Conservation (phyloP, 345 rosid species). For the Draba incana region DNA sequence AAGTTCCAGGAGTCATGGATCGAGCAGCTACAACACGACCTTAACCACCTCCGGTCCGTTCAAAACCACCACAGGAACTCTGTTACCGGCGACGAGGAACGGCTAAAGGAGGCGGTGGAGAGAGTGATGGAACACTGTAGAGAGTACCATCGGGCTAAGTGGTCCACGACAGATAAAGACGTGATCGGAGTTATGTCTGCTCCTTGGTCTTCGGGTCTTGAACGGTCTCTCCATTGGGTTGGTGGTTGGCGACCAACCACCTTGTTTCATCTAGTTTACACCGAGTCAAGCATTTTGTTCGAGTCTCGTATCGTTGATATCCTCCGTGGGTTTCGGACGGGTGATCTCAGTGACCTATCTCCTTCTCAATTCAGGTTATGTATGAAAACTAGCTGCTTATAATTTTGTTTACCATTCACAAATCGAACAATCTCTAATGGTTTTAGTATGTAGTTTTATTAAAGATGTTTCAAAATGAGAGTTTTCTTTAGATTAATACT, state of each 20-base stretch:
- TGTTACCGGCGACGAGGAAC: conserved; percentile 20
- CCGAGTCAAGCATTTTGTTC: conserved; percentile 75
- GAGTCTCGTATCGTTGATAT: conserved; percentile 79
- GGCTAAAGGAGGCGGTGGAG: conserved; percentile 47
- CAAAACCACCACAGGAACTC: conserved; percentile 47
- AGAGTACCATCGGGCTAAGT: conserved; percentile 58
- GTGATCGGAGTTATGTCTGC: conserved; percentile 59
- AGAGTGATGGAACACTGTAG: conserved; percentile 58
- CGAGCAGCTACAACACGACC: conserved; percentile 56
- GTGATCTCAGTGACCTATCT: conserved; percentile 85
- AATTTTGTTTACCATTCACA: background rate
- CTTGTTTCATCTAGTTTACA: conserved; percentile 75
- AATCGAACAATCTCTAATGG: background rate
- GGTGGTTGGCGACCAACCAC: conserved; percentile 86
- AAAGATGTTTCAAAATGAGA: no score
- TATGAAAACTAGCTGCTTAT: background rate
- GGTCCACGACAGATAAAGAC: conserved; percentile 53
- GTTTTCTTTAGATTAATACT: no score
- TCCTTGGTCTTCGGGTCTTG: conserved; percentile 80
- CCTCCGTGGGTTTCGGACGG: conserved; percentile 62
- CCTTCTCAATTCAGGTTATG: conserved; percentile 72
- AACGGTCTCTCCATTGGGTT: conserved; percentile 86
- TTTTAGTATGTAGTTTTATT: no score
- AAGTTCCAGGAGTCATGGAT: conserved; percentile 63
- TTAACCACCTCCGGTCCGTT: conserved; percentile 55